Percentiles rank a stretch among this genome's conserved stretches.
Conservation (phyloP, 139 green algal genomes). For the Prasinococcaceae sp. region DNA sequence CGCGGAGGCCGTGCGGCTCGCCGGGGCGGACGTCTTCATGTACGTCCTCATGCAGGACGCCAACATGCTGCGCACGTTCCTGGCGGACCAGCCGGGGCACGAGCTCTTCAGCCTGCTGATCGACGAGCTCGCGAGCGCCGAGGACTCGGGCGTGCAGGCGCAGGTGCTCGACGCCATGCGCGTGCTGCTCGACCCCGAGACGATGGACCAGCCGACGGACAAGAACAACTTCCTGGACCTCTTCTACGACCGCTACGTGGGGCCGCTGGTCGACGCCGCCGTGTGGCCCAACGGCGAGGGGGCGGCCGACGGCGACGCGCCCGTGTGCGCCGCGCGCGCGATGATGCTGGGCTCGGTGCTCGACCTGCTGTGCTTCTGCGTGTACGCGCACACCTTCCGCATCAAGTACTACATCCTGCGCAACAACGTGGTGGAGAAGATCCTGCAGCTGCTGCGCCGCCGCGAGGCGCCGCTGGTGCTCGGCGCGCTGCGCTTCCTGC, state of each 20-base stretch:
- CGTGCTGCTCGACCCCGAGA: slow-evolving; percentile 64
- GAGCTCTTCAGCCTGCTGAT: slow-evolving; percentile 58
- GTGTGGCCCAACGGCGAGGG: not conserved
- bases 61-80: slow-evolving; percentile 48
- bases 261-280: slow-evolving; percentile 32
- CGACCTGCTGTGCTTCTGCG: slow-evolving; percentile 89
- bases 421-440: slow-evolving; percentile 68
- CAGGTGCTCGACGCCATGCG: slow-evolving; percentile 59
- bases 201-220: slow-evolving; percentile 53
- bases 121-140: slow-evolving; percentile 27
- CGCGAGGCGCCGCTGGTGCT: slow-evolving; percentile 71
- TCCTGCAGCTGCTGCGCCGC: slow-evolving; percentile 60
- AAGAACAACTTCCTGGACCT: slow-evolving; percentile 83
- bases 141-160: slow-evolving; percentile 58
- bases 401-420: slow-evolving; percentile 79
- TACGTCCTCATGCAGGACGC: slow-evolving; percentile 56
- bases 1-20: slow-evolving; percentile 37
- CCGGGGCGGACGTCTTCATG: slow-evolving; percentile 72
- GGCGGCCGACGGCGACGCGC: not conserved
- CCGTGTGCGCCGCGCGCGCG: not conserved
- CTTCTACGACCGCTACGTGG: slow-evolving; percentile 82
- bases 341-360: slow-evolving; percentile 56
- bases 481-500: slow-evolving; percentile 79
- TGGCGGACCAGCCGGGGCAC: slow-evolving; percentile 44
- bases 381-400: slow-evolving; percentile 62